Conservation (phyloP, 257 asterid species). For the Jacaranda copaia region DNA sequence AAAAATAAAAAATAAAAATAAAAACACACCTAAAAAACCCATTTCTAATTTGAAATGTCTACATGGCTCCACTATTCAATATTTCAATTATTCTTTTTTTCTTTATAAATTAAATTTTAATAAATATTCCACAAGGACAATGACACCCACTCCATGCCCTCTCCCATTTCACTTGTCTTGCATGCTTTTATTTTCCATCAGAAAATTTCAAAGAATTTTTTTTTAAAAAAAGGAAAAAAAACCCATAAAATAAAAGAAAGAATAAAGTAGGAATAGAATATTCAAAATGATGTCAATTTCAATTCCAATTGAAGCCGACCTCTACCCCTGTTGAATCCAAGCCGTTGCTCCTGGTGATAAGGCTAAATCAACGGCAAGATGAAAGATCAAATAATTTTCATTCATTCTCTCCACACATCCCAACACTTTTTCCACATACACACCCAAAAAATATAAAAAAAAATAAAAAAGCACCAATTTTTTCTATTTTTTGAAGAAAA, state of each 20-base stretch:
- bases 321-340: conserved; percentile 22
- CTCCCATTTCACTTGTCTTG: conserved; percentile 34
- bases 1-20: background rate
- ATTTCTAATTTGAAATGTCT: conserved; percentile 42
- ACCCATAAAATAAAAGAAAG: conserved; percentile 20
- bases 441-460: background rate
- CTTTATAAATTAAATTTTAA: background rate
- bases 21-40: background rate
- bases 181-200: conserved; percentile 34
- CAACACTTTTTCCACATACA: conserved; percentile 32
- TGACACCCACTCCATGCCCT: conserved; percentile 39
- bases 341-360: conserved; percentile 49
- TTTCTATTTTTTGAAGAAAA: background rate
- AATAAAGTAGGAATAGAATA: conserved; percentile 43
- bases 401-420: conserved; percentile 44
- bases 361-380: conserved; percentile 36
- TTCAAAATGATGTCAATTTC: conserved; percentile 39
- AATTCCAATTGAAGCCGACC: conserved; percentile 41
- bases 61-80: conserved; percentile 24
- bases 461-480: background rate
- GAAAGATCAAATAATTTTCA: conserved; percentile 26
- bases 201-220: conserved; percentile 8
- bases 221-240: background rate
- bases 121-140: conserved; percentile 36
- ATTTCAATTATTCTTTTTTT: background rate